A percentile compares a stretch with the other conserved stretches of the same genome.
Conservation (phyloP, 441 rosid species). For the Pelargonium australe region DNA sequence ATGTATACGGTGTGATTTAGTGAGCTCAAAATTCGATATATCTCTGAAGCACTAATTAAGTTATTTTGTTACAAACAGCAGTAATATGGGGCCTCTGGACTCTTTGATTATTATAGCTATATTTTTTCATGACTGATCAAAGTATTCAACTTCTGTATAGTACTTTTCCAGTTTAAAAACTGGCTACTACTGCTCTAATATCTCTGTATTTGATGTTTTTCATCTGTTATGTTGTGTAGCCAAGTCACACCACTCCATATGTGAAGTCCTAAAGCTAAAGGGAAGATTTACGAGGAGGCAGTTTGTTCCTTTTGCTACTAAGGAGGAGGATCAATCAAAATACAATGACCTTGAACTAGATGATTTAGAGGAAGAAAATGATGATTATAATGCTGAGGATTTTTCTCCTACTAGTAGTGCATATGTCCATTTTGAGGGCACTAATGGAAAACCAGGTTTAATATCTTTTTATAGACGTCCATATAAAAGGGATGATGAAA, state of each 20-base stretch:
- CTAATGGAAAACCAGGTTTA: slow-evolving; percentile 69
- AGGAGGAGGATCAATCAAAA: slow-evolving; percentile 43
- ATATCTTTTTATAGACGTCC: slow-evolving; percentile 67
- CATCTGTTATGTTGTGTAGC: slow-evolving; percentile 26
- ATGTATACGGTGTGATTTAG: slow-evolving; percentile 4
- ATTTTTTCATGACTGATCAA: background rate
- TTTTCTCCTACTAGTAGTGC: slow-evolving; percentile 30
- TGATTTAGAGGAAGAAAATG: slow-evolving; percentile 31
- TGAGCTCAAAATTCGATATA: background rate
- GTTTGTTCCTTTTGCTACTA: slow-evolving; percentile 31
- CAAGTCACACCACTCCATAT: slow-evolving; percentile 26
- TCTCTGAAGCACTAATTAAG: slow-evolving; percentile 2
- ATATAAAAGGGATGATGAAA: slow-evolving; percentile 36
- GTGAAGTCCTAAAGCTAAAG: slow-evolving; percentile 27
- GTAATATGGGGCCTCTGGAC: background rate
- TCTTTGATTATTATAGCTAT: slow-evolving; percentile 6
- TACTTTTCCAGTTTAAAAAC: slow-evolving; percentile 1
- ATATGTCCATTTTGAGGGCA: slow-evolving; percentile 34
- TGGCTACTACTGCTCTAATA: slow-evolving; percentile 9
- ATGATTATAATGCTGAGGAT: slow-evolving; percentile 29
- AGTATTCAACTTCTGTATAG: slow-evolving; percentile 7
- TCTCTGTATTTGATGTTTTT: slow-evolving; percentile 18
- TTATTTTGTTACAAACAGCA: background rate
- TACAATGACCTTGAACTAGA: slow-evolving; percentile 30
- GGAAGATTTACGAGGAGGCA: slow-evolving; percentile 30